A percentile compares a stretch with the other conserved stretches of the same genome.
Evolutionary conservation across 495 filamentous ascomycete species (phyloP).

Genomic region (Penicillium steckii): DNA sequence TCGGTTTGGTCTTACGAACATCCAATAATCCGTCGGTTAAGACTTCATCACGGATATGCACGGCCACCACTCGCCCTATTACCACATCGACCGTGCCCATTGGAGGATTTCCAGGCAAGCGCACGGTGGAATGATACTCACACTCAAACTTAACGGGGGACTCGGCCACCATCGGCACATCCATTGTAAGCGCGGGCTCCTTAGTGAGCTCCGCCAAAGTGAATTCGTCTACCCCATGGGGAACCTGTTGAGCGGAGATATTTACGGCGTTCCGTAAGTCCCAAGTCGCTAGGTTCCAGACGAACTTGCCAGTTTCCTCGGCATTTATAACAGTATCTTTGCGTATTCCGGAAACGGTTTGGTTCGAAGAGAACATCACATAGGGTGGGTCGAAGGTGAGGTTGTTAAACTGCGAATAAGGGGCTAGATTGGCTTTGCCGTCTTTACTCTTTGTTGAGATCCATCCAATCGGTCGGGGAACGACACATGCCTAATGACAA

Average conservation of each 20-base stretch:
- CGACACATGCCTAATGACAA: constrained; percentile 31
- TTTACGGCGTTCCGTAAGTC: constrained; percentile 52
- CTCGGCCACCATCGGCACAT: constrained; percentile 49
- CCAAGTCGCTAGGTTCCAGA: constrained; percentile 58
- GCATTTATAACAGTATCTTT: constrained; percentile 56
- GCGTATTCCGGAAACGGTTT: constrained; percentile 35
- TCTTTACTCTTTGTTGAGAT: constrained; percentile 37
- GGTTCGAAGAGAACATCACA: constrained; percentile 57
- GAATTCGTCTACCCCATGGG: constrained; percentile 54
- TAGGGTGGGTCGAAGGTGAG: constrained; percentile 59
- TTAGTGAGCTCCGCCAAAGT: constrained; percentile 45
- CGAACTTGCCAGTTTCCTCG: constrained; percentile 52
- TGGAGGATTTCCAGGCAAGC: constrained; percentile 51
- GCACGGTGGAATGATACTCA: constrained; percentile 48
- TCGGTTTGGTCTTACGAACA: constrained; percentile 52
- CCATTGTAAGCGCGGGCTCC: constrained; percentile 34
- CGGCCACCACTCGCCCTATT: constrained; percentile 53
- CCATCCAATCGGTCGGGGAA: constrained; percentile 48
- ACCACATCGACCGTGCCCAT: constrained; percentile 55
- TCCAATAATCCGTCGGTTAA: constrained; percentile 51
- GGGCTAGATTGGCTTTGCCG: constrained; percentile 49
- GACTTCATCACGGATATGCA: constrained; percentile 54
- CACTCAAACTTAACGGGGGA: constrained; percentile 59
- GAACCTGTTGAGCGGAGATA: constrained; percentile 42
- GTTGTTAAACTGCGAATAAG: constrained; percentile 60